Base-by-base conservation (phyloP, 495 filamentous ascomycete genomes). In the Aspergillus campestris region DNA sequence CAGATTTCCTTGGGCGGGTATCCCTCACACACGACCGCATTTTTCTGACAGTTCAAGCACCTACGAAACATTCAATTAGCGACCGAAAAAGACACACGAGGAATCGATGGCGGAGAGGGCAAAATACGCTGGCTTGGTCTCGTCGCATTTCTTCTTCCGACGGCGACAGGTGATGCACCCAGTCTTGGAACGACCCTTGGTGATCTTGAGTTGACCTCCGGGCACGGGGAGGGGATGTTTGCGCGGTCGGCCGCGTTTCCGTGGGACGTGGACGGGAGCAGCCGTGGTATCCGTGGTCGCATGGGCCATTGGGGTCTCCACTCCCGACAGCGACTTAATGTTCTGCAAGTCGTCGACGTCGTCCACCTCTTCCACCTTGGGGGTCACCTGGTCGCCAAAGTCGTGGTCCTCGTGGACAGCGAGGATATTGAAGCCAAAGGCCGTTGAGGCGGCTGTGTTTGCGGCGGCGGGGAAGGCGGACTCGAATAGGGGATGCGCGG, bases 71-170 rank as follows among this genome's bases (percentile, higher is more conserved):
- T n/a, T n/a, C n/a, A n/a, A 34, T 36, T 34, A 33, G 45, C 52
- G 35, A 42, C 37, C 44, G 44, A 3, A 18, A 38, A 10, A 34
- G 27, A 5, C 9, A 29, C 18, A 13, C 27, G 30, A 41, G 24
- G 6, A 8, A 12, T 33, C 7, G 10, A 15, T 6, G 7, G 8
- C 27, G 38, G 8, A 14, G 28, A 11, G 34, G 11, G 24, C 32
- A 1, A 60, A 56, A 60, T 57, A 94, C 55, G 78, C 71, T 44
- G 89, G 89, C 56, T 90, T 94, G n/a, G 82, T 81, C 70, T 96
- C 89, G 59, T 95, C 89, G 66, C 89, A 96, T 70, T 96, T 96
- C 83, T 95, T 96, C 72, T 95, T 95, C 29, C 89, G 74, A 56
- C 84, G 83, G 45, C 89, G 78, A 70, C 89, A 96, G 39, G 89